These are phyloP conservation scores for Wallacemonas sp. DNA, from an alignment of 208 protist genomes.

Conservation along the genomic window DNA sequence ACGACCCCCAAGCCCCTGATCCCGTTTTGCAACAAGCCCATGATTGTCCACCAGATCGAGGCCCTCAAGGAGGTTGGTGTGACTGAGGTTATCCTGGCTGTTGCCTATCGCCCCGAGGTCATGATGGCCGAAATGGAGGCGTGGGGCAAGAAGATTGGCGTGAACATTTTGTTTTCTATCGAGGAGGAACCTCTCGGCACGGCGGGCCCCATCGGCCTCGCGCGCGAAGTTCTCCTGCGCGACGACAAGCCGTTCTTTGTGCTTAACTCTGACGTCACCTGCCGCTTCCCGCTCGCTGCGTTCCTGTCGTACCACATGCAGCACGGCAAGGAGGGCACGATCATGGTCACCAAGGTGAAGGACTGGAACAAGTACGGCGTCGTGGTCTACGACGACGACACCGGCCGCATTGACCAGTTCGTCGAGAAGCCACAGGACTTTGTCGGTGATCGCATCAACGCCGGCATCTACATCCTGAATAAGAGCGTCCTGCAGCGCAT, in stretches of 20 bases:
- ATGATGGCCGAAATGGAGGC: conserved; percentile 94
- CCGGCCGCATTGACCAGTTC: conserved; percentile 90
- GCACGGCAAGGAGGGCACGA: conserved; percentile 96
- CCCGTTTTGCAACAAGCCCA: conserved; percentile 98
- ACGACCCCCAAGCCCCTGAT: conserved; percentile 97
- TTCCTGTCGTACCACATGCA: conserved; percentile 95
- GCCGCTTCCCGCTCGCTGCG: conserved; percentile 94
- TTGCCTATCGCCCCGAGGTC: conserved; percentile 96
- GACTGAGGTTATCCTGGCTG: conserved; percentile 96
- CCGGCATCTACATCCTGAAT: conserved; percentile 97
- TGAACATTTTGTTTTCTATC: conserved; percentile 95
- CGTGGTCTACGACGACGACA: conserved; percentile 92
- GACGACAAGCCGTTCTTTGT: conserved; percentile 97
- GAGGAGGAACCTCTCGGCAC: conserved; percentile 97
- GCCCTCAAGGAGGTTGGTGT: conserved; percentile 92
- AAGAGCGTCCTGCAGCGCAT: conserved; percentile 96
- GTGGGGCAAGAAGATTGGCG: conserved; percentile 85
- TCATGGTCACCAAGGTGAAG: conserved; percentile 95
- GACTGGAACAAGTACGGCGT: conserved; percentile 99
- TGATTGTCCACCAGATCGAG: conserved; percentile 98
- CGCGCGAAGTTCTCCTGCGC: conserved; percentile 84
- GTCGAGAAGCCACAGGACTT: conserved; percentile 97
- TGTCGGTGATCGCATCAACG: conserved; percentile 97
- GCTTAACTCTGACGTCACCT: conserved; percentile 98
- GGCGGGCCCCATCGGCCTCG: conserved; percentile 96